phyloP scores from a whole-genome alignment of 768 basidiomycete genomes.

The Panellus pusillus region DNA sequence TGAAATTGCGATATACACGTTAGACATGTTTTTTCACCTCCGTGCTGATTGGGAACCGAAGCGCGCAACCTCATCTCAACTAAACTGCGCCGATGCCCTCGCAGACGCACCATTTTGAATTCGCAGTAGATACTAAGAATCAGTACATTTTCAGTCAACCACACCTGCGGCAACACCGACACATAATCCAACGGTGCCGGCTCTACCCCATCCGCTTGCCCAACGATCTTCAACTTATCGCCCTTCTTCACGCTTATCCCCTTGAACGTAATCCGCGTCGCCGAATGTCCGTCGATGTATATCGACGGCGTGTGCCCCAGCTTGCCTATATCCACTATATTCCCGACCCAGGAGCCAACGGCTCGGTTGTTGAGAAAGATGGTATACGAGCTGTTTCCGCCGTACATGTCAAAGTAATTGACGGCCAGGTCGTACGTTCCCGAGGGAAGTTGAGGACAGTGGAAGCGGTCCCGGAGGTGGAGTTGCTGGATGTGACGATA shows the following conservation, averaged over 20 bases:
- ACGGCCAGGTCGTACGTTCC: constrained; percentile 19
- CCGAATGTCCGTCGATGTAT: constrained; percentile 20
- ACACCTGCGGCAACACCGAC: constrained; percentile 16
- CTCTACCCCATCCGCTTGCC: constrained; percentile 17
- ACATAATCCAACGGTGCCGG: constrained; percentile 21
- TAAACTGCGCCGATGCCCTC: too few relatives aligned
- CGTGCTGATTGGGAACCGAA: too few relatives aligned
- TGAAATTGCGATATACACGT: too few relatives aligned
- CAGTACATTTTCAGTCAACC: constrained; percentile 9
- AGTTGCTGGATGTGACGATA: constrained; percentile 16
- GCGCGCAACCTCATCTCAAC: too few relatives aligned
- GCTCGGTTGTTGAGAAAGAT: constrained; percentile 9
- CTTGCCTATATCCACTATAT: constrained; percentile 19
- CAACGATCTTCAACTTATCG: constrained; percentile 20
- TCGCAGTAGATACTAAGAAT: too few relatives aligned
- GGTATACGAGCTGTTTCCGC: constrained; percentile 15
- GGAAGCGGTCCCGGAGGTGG: constrained; percentile 16
- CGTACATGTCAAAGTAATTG: constrained; percentile 19
- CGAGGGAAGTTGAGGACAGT: constrained; percentile 18
- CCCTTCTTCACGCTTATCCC: constrained; percentile 14
- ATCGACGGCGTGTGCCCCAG: constrained; percentile 19
- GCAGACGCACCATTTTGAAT: too few relatives aligned
- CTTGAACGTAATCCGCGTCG: constrained; percentile 19
- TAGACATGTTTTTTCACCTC: too few relatives aligned
- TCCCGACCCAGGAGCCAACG: constrained; percentile 19